Evolutionary conservation across 768 basidiomycete species (phyloP).

Genomic region (Macrolepiota albuminosa): DNA sequence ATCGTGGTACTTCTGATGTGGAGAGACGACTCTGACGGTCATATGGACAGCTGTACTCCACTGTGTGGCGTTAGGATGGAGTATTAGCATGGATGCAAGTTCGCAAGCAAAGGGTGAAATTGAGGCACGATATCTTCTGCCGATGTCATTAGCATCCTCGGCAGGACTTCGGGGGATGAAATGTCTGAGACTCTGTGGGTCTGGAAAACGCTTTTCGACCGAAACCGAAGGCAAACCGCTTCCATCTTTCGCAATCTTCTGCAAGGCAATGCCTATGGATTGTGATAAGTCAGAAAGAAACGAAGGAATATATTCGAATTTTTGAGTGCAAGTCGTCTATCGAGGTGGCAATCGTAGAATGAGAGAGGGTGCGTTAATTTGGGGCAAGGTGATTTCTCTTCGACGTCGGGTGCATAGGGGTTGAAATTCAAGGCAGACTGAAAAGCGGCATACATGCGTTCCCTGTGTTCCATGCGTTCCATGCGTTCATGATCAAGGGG

Average conservation of each 20-base stretch:
- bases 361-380: neutral
- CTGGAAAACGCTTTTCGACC: neutral
- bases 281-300: neutral
- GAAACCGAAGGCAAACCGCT: neutral
- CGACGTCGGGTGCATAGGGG: neutral
- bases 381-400: neutral
- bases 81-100: slow-evolving; percentile 1
- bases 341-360: slow-evolving; percentile 9
- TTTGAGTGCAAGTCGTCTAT: slow-evolving; percentile 4
- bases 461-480: too few species aligned
- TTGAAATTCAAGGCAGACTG: neutral
- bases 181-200: neutral
- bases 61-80: neutral
- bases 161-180: neutral
- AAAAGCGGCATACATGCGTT: neutral
- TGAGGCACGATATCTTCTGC: neutral
- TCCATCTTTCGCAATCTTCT: neutral
- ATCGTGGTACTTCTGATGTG: neutral
- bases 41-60: neutral
- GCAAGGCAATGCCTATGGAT: neutral
- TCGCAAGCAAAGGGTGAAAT: neutral
- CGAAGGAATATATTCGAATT: neutral
- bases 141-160: neutral
- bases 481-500: too few species aligned
- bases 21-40: neutral